Evolutionary conservation across 2,329 filamentous ascomycete genomes (phyloP).

Genomic region (Stagonosporopsis rhizophila): DNA sequence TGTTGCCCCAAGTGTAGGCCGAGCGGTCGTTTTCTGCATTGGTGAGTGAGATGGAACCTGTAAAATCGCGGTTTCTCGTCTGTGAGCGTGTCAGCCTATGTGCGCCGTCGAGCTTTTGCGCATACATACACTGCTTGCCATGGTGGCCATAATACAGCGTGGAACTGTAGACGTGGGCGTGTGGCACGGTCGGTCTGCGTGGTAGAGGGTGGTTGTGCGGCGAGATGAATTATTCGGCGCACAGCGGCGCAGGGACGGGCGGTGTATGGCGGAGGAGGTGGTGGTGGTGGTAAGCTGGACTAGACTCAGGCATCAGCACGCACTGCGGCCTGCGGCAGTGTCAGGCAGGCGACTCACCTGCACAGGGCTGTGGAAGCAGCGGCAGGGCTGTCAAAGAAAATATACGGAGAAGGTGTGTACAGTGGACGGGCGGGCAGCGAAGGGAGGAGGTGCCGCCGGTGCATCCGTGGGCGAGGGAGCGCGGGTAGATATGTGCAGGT

Average conservation of each 20-base stretch:
- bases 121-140: slow-evolving; percentile 42
- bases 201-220: not conserved
- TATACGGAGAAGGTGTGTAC: slow-evolving; percentile 36
- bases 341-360: slow-evolving; percentile 24
- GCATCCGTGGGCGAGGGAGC: slow-evolving; percentile 28
- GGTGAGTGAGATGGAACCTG: slow-evolving; percentile 41
- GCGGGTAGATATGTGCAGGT: slow-evolving; percentile 41
- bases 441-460: slow-evolving; percentile 28
- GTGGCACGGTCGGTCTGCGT: slow-evolving; percentile 24
- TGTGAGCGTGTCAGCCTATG: slow-evolving; percentile 21
- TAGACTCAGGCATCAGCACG: slow-evolving; percentile 47
- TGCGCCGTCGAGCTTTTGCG: not conserved
- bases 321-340: slow-evolving; percentile 24
- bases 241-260: slow-evolving; percentile 1
- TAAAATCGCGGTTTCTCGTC: slow-evolving; percentile 41
- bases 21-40: slow-evolving; percentile 38
- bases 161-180: slow-evolving; percentile 23
- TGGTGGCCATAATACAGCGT: slow-evolving; percentile 38
- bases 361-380: slow-evolving; percentile 20
- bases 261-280: slow-evolving; percentile 4
- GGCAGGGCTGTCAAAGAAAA: slow-evolving; percentile 25
- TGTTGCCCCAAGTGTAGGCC: slow-evolving; percentile 43
- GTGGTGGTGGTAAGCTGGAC: slow-evolving; percentile 32
- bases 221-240: not conserved
- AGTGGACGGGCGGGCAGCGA: slow-evolving; percentile 34